phyloP scores from a whole-genome alignment of 331 rosid species.

The Rhamnella rubrinervis region DNA sequence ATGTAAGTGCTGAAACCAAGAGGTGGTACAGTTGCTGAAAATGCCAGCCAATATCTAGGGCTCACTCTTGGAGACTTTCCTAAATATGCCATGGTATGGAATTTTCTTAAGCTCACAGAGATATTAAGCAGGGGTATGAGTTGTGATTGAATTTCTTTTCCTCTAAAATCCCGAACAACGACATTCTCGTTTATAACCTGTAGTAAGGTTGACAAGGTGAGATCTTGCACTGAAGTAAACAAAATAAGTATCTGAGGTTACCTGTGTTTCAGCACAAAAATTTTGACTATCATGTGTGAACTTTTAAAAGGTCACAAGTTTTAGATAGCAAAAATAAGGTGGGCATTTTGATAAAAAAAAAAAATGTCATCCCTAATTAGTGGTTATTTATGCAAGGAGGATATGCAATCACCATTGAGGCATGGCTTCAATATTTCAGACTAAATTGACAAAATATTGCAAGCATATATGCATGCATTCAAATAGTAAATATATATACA shows the following conservation, averaged over 20 bases:
- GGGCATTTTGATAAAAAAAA: too few relatives aligned
- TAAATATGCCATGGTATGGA: conserved; percentile 53
- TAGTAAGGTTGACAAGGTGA: conserved; percentile 19
- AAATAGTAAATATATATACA: too few relatives aligned
- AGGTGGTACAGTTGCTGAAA: conserved; percentile 72
- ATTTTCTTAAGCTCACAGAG: conserved; percentile 46
- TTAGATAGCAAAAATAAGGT: too few relatives aligned
- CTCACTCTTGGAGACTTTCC: conserved; percentile 50
- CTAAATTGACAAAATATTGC: too few relatives aligned
- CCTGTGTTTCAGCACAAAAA: neutral
- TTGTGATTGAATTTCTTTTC: conserved; percentile 70
- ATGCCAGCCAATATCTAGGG: conserved; percentile 75
- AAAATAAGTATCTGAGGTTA: conserved; percentile 10
- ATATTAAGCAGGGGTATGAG: conserved; percentile 53
- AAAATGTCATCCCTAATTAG: too few relatives aligned
- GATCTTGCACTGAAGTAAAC: neutral
- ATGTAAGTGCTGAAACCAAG: conserved; percentile 86
- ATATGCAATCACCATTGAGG: too few relatives aligned
- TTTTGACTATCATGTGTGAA: neutral
- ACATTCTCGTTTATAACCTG: conserved; percentile 60
- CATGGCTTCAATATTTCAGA: too few relatives aligned
- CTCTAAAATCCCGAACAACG: conserved; percentile 56
- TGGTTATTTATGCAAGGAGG: too few relatives aligned
- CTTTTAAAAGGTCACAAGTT: neutral
- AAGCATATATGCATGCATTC: too few relatives aligned